phyloP scores from a whole-genome alignment of 768 basidiomycete genomes.

The Tricholoma sp. region DNA sequence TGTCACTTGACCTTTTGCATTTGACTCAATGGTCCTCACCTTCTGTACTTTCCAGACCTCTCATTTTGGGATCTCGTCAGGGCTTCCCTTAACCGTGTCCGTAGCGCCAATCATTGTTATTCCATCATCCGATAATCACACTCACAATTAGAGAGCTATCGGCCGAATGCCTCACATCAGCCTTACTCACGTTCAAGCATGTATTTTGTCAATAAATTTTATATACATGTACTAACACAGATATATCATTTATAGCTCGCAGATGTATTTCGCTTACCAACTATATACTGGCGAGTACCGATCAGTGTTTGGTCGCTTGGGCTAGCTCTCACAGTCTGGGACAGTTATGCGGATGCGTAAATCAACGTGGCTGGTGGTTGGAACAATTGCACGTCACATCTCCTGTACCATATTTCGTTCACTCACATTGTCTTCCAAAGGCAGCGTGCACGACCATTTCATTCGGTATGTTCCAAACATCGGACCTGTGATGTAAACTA shows the following conservation, averaged over 20 bases:
- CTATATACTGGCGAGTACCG: slow-evolving; percentile 26
- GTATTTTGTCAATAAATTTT: slow-evolving; percentile 2
- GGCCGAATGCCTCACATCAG: slow-evolving; percentile 37
- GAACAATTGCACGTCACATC: slow-evolving; percentile 19
- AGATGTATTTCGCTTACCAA: slow-evolving; percentile 40
- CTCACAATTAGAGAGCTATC: slow-evolving; percentile 25
- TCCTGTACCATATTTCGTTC: not conserved
- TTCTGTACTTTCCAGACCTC: slow-evolving; percentile 29
- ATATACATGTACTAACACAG: not conserved
- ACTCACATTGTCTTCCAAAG: slow-evolving; percentile 7
- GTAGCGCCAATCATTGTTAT: slow-evolving; percentile 30
- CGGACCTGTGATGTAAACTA: not conserved
- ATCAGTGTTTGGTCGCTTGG: not conserved
- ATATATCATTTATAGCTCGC: slow-evolving; percentile 27
- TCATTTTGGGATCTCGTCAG: slow-evolving; percentile 30
- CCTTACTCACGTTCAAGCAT: slow-evolving; percentile 38
- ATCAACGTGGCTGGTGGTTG: slow-evolving; percentile 24
- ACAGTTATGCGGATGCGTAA: slow-evolving; percentile 22
- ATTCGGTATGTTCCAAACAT: slow-evolving; percentile 18
- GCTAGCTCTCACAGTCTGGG: not conserved
- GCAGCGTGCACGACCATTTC: slow-evolving; percentile 22
- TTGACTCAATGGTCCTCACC: not conserved
- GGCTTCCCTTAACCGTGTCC: slow-evolving; percentile 25
- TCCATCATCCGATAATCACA: not conserved
- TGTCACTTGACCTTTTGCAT: not conserved